These are phyloP conservation scores for Lecanicillium sp. DNA, from an alignment of 2,329 filamentous ascomycete species.

Conservation along the genomic window DNA sequence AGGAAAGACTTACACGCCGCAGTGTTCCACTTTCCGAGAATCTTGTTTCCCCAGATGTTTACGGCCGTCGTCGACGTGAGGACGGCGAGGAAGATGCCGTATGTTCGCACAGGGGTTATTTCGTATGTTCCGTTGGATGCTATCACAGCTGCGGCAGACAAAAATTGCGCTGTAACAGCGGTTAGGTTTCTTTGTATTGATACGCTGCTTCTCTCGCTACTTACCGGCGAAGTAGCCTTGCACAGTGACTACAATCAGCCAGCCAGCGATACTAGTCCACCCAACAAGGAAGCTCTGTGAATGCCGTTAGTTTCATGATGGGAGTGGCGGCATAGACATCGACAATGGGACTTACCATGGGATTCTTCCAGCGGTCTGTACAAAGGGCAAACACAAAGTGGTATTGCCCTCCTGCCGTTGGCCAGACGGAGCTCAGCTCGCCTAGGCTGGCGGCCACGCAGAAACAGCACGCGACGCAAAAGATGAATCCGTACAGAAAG, in stretches of 20 bases:
- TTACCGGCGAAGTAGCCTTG: conserved; percentile 34
- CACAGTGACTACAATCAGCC: conserved; percentile 35
- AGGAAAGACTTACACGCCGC: conserved; percentile 22
- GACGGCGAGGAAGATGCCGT: conserved; percentile 33
- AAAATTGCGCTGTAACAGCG: conserved; percentile 27
- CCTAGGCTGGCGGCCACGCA: conserved; percentile 32
- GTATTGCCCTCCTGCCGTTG: conserved; percentile 38
- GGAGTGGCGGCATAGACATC: background rate
- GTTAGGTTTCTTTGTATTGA: background rate
- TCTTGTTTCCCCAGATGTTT: conserved; percentile 34
- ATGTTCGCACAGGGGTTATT: conserved; percentile 30
- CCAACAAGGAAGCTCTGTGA: conserved; percentile 34
- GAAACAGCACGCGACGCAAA: conserved; percentile 36
- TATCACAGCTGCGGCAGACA: conserved; percentile 32
- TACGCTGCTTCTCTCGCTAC: background rate
- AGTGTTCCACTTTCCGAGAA: conserved; percentile 34
- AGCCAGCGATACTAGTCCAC: conserved; percentile 38
- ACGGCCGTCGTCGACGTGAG: conserved; percentile 26
- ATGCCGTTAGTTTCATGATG: too few species aligned
- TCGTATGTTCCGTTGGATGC: conserved; percentile 29
- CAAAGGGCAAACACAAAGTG: conserved; percentile 35
- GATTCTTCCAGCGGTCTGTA: conserved; percentile 28
- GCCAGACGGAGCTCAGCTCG: conserved; percentile 36
- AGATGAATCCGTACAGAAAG: conserved; percentile 36
- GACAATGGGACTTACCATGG: conserved; percentile 19